phyloP scores from a whole-genome alignment of 441 rosid genomes.

The Syzygium malaccense region DNA sequence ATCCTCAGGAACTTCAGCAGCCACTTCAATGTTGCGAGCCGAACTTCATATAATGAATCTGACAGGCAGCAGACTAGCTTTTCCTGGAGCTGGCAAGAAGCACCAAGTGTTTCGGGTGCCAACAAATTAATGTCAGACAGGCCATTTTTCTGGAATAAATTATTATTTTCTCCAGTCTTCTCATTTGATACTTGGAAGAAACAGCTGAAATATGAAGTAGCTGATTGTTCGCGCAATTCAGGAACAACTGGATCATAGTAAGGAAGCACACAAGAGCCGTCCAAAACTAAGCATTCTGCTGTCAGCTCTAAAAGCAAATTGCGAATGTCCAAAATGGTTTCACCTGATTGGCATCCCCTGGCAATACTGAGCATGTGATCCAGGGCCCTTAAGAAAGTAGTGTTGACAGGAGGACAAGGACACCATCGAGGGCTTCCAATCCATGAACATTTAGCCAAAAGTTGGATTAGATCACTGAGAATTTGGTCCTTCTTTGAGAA shows the following conservation, averaged over 20 bases:
- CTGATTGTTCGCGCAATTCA: slow-evolving; percentile 83
- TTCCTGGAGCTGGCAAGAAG: slow-evolving; percentile 37
- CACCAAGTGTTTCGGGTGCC: slow-evolving; percentile 20
- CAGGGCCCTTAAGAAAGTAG: slow-evolving; percentile 64
- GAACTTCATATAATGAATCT: slow-evolving; percentile 88
- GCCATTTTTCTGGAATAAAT: slow-evolving; percentile 21
- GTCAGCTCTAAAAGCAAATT: slow-evolving; percentile 62
- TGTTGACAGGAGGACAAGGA: slow-evolving; percentile 76
- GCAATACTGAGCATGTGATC: slow-evolving; percentile 80
- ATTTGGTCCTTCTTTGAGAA: slow-evolving; percentile 69
- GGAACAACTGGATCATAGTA: slow-evolving; percentile 75
- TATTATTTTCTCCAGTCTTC: slow-evolving; percentile 27
- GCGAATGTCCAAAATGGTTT: slow-evolving; percentile 29
- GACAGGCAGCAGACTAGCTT: slow-evolving; percentile 53
- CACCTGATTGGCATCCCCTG: slow-evolving; percentile 31
- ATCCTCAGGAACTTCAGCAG: slow-evolving; percentile 59
- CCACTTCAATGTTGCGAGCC: slow-evolving; percentile 85
- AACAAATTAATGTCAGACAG: slow-evolving; percentile 14
- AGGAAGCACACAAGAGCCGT: slow-evolving; percentile 42
- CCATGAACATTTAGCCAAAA: slow-evolving; percentile 59
- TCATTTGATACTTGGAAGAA: slow-evolving; percentile 57
- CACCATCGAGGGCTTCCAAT: slow-evolving; percentile 64
- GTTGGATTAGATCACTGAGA: slow-evolving; percentile 49
- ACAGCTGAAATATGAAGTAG: slow-evolving; percentile 73
- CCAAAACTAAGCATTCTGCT: slow-evolving; percentile 56